Evolutionary conservation across 352 stramenopile genomes (phyloP).

Genomic region (Pythium apleroticum): DNA sequence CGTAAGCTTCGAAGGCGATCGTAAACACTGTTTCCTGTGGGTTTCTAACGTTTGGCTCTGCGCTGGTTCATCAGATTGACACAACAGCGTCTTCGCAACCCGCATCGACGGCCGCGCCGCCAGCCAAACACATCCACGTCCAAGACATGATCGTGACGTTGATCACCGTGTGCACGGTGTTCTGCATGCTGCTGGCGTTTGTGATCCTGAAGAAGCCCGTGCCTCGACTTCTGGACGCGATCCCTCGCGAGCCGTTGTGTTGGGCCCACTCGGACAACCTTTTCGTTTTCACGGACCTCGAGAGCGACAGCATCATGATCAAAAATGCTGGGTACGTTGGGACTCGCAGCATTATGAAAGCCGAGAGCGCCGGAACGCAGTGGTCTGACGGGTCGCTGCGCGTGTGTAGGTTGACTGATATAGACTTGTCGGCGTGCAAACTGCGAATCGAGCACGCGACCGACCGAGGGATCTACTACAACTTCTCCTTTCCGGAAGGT

Average conservation of each 20-base stretch:
- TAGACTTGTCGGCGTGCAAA: slow-evolving; percentile 26
- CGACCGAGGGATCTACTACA: slow-evolving; percentile 29
- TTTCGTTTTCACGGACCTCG: slow-evolving; percentile 27
- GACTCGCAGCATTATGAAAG: neutral
- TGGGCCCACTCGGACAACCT: slow-evolving; percentile 27
- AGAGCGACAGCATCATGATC: slow-evolving; percentile 28
- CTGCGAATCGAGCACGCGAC: slow-evolving; percentile 21
- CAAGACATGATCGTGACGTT: slow-evolving; percentile 27
- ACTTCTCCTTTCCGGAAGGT: slow-evolving; percentile 29
- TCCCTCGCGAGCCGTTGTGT: slow-evolving; percentile 21
- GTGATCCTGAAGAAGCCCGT: slow-evolving; percentile 30
- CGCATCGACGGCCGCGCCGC: neutral
- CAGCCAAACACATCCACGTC: slow-evolving; percentile 10
- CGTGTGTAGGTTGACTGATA: slow-evolving; percentile 13
- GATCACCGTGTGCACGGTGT: slow-evolving; percentile 23
- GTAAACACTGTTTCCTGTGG: too few species aligned
- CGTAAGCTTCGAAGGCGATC: too few species aligned
- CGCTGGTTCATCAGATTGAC: neutral
- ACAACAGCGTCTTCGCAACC: neutral
- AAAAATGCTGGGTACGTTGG: slow-evolving; percentile 24
- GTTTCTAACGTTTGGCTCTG: too few species aligned
- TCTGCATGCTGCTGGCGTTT: slow-evolving; percentile 25
- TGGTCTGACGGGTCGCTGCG: neutral
- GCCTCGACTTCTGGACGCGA: slow-evolving; percentile 21
- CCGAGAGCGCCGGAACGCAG: neutral